These are phyloP conservation scores for Candida gorgasii DNA, from an alignment of 805 yeast species.

Conservation along the genomic window DNA sequence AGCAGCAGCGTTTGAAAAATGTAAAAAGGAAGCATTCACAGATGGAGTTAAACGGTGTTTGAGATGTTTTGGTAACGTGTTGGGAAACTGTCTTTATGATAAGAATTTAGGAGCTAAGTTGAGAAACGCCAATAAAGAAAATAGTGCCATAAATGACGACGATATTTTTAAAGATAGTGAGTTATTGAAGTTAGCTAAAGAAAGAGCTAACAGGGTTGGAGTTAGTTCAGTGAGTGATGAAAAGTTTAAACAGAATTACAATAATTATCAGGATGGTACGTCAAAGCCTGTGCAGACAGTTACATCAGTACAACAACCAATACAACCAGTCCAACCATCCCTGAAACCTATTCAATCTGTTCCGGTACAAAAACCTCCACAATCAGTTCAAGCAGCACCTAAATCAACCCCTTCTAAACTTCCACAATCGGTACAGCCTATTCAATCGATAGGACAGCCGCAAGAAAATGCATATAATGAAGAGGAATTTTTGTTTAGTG, in stretches of 20 bases:
- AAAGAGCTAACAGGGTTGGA: slow-evolving; percentile 5
- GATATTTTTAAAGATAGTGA: slow-evolving; percentile 36
- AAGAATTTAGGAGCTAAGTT: slow-evolving; percentile 59
- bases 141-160: slow-evolving; percentile 27
- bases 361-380: background rate
- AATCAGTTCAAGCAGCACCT: background rate
- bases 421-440: slow-evolving; percentile 1
- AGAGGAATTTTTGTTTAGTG: slow-evolving; percentile 38
- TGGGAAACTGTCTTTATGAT: slow-evolving; percentile 85
- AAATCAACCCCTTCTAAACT: no score
- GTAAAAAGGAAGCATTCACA: slow-evolving; percentile 83
- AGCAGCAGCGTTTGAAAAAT: slow-evolving; percentile 75
- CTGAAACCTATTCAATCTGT: no score
- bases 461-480: slow-evolving; percentile 37
- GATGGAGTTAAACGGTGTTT: slow-evolving; percentile 80
- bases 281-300: background rate
- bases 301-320: background rate
- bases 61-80: slow-evolving; percentile 74
- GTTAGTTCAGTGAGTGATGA: slow-evolving; percentile 6
- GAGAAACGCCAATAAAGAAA: slow-evolving; percentile 27
- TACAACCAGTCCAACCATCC: background rate
- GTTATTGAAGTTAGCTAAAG: slow-evolving; percentile 10
- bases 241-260: slow-evolving; percentile 1
- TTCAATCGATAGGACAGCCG: slow-evolving; percentile 1
- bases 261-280: background rate